Conservation (phyloP, 2,329 filamentous ascomycete species). For the Colletotrichum karsti region DNA sequence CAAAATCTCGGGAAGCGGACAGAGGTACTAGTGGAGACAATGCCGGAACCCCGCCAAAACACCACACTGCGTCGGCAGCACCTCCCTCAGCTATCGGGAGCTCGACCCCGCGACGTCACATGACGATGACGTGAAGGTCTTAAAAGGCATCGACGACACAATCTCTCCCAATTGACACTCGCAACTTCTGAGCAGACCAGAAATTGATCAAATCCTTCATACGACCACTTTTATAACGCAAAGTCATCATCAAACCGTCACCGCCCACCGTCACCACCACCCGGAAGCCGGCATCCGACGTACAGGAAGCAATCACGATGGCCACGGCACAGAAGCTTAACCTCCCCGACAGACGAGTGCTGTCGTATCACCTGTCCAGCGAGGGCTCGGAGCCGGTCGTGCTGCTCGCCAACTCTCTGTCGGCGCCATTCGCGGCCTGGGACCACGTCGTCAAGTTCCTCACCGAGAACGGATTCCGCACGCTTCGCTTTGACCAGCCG, state of each 20-base stretch:
- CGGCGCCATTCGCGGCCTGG: constrained; percentile 46
- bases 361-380: constrained; percentile 40
- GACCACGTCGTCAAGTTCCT: constrained; percentile 47
- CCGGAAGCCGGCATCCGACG: constrained; percentile 28
- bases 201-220: background rate
- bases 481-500: constrained; percentile 52
- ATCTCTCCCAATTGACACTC: background rate
- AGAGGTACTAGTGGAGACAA: too few species aligned
- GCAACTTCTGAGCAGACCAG: background rate
- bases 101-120: constrained; percentile 26
- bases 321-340: constrained; percentile 33
- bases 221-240: background rate
- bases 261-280: background rate
- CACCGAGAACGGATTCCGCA: constrained; percentile 44
- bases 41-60: background rate
- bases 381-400: constrained; percentile 39
- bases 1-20: too few species aligned
- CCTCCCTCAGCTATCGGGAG: background rate
- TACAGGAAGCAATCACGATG: constrained; percentile 34
- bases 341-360: constrained; percentile 36
- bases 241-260: too few species aligned
- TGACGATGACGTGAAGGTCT: constrained; percentile 25
- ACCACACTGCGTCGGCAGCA: background rate
- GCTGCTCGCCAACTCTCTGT: constrained; percentile 49
- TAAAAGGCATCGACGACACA: background rate